Percentiles rank a stretch among this genome's conserved stretches.
These are phyloP conservation scores for Sarocladiaceae sp. DNA, from an alignment of 2,329 filamentous ascomycete species.

Conservation along the genomic window DNA sequence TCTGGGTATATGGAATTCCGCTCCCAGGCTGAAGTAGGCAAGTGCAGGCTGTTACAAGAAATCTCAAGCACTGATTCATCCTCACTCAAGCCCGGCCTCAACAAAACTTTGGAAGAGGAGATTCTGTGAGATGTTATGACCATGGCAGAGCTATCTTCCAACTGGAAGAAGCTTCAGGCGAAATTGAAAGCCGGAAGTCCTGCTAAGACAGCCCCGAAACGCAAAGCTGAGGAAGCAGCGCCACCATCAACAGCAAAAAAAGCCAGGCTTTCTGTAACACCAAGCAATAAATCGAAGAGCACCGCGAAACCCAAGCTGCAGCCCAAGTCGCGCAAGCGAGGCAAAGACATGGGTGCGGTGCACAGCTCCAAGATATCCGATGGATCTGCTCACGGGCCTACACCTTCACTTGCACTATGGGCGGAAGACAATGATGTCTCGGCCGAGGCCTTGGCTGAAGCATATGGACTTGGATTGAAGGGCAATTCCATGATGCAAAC, in stretches of 20 bases:
- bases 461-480: slow-evolving; percentile 53
- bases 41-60: background rate
- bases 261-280: slow-evolving; percentile 18
- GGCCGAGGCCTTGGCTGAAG: slow-evolving; percentile 54
- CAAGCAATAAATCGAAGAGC: slow-evolving; percentile 12
- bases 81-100: background rate
- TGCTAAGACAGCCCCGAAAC: slow-evolving; percentile 34
- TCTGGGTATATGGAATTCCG: slow-evolving; percentile 17
- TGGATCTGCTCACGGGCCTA: slow-evolving; percentile 34
- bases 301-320: slow-evolving; percentile 16
- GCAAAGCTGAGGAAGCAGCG: slow-evolving; percentile 33
- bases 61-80: background rate
- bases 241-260: slow-evolving; percentile 21
- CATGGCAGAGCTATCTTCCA: slow-evolving; percentile 54
- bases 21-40: slow-evolving; percentile 20
- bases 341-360: slow-evolving; percentile 50
- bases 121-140: slow-evolving; percentile 9
- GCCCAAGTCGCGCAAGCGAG: background rate
- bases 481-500: slow-evolving; percentile 44
- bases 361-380: slow-evolving; percentile 43
- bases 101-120: background rate
- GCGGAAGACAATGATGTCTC: slow-evolving; percentile 59
- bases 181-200: slow-evolving; percentile 46
- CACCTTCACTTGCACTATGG: slow-evolving; percentile 56
- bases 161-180: slow-evolving; percentile 76